Base-by-base conservation (phyloP, 768 basidiomycete species). In the Podaxis pistillaris region DNA sequence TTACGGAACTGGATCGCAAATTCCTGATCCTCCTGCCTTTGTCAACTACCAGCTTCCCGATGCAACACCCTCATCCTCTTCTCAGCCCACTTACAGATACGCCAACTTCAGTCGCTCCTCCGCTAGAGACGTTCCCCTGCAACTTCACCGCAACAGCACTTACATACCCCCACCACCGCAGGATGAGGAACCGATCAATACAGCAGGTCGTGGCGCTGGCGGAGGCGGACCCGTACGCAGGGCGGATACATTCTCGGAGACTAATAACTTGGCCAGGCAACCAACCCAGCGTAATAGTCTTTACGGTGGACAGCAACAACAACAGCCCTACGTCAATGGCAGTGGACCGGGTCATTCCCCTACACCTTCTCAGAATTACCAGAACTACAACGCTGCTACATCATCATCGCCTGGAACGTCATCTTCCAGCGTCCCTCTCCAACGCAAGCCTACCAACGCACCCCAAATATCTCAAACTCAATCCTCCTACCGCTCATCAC, bases 11-110 rank as follows among this genome's bases (percentile, higher is more conserved):
- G 96, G 95, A 40, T 86, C 83, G 64, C 79, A 85, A 63, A 95
- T 98, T 53, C 93, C 94, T 0, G 94, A 97, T 66, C 85, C 94
- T 7, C 94, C 94, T 17, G 73, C 83, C 17, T 97, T 94, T 74
- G 86, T 96, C 73, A 91, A 94, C 76, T 93, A 92, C 72, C 82
- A 85, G 41, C 83, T 81, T 47, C 82, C 86, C 26, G 86, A 87
- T 61, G 83, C 88, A 8, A 81, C 87, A 26, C 85, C 87, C 6
- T 83, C 82, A 28, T 84, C 83, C 19, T 84, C 80, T 12, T 77
- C 81, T 66, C 79, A 85, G 30, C 79, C 86, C 2, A 79, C 83
- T 0, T 85, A 80, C 56, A 86, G 84, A 38, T 74, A 81, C 1
- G 83, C 91, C 40, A 79, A 77, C 60, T 93, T 88, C 68, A 62